Conservation (phyloP, 176 grass and related monocot species). For the Dendrocalamus sinicus region DNA sequence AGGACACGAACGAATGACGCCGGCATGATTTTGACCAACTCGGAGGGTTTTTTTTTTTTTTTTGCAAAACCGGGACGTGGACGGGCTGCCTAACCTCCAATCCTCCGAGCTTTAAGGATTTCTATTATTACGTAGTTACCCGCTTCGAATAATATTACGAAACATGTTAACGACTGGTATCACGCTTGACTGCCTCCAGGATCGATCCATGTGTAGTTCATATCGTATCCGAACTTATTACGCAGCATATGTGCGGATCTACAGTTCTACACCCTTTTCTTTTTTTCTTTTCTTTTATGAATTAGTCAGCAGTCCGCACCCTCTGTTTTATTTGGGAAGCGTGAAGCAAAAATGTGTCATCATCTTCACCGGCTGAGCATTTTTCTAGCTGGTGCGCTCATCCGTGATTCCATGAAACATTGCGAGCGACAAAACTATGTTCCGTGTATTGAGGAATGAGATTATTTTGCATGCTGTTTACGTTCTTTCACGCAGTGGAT, state of each 20-base stretch:
- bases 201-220: slow-evolving; percentile 22
- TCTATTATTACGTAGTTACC: background rate
- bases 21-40: too few relatives aligned
- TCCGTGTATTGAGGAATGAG: background rate
- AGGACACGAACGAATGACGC: too few relatives aligned
- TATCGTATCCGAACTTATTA: background rate
- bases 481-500: background rate
- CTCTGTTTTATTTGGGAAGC: background rate
- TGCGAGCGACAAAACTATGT: background rate
- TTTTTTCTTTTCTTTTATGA: background rate
- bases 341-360: background rate
- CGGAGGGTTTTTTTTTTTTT: too few relatives aligned
- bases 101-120: too few relatives aligned
- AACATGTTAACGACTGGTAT: background rate
- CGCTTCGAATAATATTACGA: background rate
- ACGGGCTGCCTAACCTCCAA: too few relatives aligned
- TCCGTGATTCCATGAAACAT: background rate
- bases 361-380: too few relatives aligned
- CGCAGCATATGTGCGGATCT: too few relatives aligned
- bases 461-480: background rate
- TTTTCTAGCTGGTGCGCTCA: too few relatives aligned
- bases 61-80: too few relatives aligned
- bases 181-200: slow-evolving; percentile 16
- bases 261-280: too few relatives aligned
- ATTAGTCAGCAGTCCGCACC: background rate